phyloP scores from a whole-genome alignment of 2,329 filamentous ascomycete species.

The Exophiala sideris region DNA sequence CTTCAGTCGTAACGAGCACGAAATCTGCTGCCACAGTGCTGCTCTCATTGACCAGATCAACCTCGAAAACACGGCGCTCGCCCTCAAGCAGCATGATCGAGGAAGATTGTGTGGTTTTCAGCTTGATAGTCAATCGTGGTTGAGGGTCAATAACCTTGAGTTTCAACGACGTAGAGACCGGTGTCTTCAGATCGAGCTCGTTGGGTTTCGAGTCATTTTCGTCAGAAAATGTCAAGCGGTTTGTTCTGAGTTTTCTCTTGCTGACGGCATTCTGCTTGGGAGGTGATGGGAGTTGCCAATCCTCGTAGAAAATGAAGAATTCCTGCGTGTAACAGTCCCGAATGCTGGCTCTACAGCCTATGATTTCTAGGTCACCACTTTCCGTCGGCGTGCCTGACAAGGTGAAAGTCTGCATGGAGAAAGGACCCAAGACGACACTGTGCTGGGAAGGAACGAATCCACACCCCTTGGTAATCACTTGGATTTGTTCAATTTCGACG shows the following conservation, averaged over 20 bases:
- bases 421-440: slow-evolving; percentile 70
- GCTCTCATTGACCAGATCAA: slow-evolving; percentile 78
- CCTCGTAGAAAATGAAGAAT: slow-evolving; percentile 77
- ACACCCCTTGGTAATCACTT: slow-evolving; percentile 69
- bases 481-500: slow-evolving; percentile 78
- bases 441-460: slow-evolving; percentile 66
- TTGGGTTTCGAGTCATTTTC: neutral
- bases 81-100: slow-evolving; percentile 92
- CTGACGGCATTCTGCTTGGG: slow-evolving; percentile 75
- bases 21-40: slow-evolving; percentile 70
- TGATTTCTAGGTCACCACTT: slow-evolving; percentile 68
- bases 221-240: slow-evolving; percentile 38
- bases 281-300: slow-evolving; percentile 69
- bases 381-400: slow-evolving; percentile 65
- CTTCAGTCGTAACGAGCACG: slow-evolving; percentile 81
- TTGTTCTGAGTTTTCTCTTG: neutral
- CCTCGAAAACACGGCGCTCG: slow-evolving; percentile 71
- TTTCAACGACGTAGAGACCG: slow-evolving; percentile 13
- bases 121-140: slow-evolving; percentile 71
- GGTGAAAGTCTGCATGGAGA: slow-evolving; percentile 74
- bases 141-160: slow-evolving; percentile 68
- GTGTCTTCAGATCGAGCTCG: slow-evolving; percentile 2
- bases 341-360: slow-evolving; percentile 74
- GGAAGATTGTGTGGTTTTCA: slow-evolving; percentile 74
- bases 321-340: slow-evolving; percentile 75